phyloP scores from a whole-genome alignment of 2,329 filamentous ascomycete genomes.

The Ascochyta lentis region DNA sequence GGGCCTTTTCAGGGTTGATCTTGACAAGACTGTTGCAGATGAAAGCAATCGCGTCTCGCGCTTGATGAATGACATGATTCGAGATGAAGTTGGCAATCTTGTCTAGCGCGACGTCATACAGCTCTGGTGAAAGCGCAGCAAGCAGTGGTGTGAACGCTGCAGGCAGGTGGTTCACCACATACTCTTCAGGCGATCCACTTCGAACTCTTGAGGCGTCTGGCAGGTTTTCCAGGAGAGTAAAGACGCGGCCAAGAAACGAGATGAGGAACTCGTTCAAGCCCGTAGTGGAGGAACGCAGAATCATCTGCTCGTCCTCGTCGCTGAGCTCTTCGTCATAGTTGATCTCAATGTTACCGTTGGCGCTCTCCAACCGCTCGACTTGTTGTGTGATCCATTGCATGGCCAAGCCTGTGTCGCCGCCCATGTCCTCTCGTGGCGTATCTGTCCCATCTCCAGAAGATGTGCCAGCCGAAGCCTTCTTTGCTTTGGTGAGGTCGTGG shows the following conservation, averaged over 20 bases:
- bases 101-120: conserved; percentile 89
- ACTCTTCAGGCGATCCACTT: conserved; percentile 92
- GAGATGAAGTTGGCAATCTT: conserved; percentile 92
- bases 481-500: conserved; percentile 74
- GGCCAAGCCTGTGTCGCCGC: conserved; percentile 64
- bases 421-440: conserved; percentile 44
- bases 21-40: conserved; percentile 97
- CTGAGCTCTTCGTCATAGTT: conserved; percentile 83
- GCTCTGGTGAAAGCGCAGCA: conserved; percentile 86
- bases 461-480: conserved; percentile 25
- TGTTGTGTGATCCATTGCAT: conserved; percentile 94
- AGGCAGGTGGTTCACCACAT: conserved; percentile 93
- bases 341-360: conserved; percentile 83
- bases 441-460: conserved; percentile 33
- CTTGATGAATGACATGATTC: conserved; percentile 95
- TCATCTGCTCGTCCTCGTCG: conserved; percentile 85
- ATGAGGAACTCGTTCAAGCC: conserved; percentile 92
- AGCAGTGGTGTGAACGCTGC: conserved; percentile 90
- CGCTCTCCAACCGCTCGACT: conserved; percentile 90
- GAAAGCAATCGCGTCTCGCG: conserved; percentile 97
- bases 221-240: conserved; percentile 92
- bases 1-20: conserved; percentile 89
- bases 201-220: conserved; percentile 88
- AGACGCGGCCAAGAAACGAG: conserved; percentile 90
- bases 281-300: conserved; percentile 91